Evolutionary conservation across 1,284 basidiomycete genomes (phyloP), one percentile per base, ranked within the genome.

Genomic region (Pseudozyma tsukubaensis): DNA sequence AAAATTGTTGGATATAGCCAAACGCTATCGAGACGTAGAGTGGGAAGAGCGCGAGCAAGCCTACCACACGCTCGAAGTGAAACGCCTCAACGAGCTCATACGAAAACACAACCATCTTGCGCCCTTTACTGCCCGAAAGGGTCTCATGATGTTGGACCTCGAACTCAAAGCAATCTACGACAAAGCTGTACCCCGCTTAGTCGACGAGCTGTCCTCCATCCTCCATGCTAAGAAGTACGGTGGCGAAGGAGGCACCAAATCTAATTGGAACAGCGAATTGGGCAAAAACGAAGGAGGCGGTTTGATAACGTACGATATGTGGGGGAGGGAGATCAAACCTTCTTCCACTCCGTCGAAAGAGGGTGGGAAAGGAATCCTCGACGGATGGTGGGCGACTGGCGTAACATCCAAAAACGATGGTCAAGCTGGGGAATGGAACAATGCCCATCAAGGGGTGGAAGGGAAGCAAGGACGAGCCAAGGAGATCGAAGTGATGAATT

Each of bases 41-140:
- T 96, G 94, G 94, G 89, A 92, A 77, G 84, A 85, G 11, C 88
- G 89, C 50, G 92, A 96, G 81, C 80, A 84, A 0, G 50, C 53
- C 1, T 83, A 72, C 51, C 81, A 83, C 42, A 37, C 42, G 2
- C 58, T 52, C 34, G 68, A 75, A 24, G 40, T 83, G 10, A 56
- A 69, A 14, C 56, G 73, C 12, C 65, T 83, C 24, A 82, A 83
- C 59, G 65, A 82, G 7, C 35, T 72, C 0, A 62, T 83, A 0
- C 67, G 78, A 3, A 59, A 59, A 14, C 77, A 83, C 63, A 83
- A 82, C 50, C 61, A 75, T 44, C 48, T 81, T 1, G 78, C 79
- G 4, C 80, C 81, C 1, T 68, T 70, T 21, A 69, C 69, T 0
- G 81, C 77, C n/a, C 42, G 81, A 0, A 80, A 75, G 24, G 76